These are phyloP conservation scores for Lagerstroemia speciosa DNA, from an alignment of 345 rosid species.

Conservation along the genomic window DNA sequence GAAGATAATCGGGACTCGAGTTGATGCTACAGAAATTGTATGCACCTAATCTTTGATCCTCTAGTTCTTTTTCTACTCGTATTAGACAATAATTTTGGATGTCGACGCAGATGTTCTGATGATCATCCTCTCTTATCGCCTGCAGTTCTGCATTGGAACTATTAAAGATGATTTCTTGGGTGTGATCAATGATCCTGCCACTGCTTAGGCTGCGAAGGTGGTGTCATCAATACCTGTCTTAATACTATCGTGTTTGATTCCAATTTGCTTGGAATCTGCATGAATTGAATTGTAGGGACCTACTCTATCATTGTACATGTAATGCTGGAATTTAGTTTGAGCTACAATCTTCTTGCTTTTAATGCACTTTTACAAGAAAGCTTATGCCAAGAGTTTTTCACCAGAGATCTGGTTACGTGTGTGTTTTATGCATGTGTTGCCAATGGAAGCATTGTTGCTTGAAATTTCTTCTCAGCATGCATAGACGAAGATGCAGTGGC, in stretches of 20 bases:
- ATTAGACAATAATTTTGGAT: not conserved
- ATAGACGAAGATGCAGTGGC: not conserved
- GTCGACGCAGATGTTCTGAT: not conserved
- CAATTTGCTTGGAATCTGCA: too few relatives aligned
- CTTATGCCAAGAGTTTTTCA: not conserved
- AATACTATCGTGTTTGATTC: not conserved
- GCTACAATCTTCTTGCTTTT: too few relatives aligned
- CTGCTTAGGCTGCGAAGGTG: slow-evolving; percentile 22
- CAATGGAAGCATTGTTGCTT: too few relatives aligned
- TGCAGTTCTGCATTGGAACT: slow-evolving; percentile 93
- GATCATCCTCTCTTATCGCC: not conserved
- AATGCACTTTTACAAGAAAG: not conserved
- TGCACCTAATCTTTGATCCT: slow-evolving; percentile 2
- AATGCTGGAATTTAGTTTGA: not conserved
- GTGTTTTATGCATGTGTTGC: too few relatives aligned
- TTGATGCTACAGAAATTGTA: slow-evolving; percentile 89
- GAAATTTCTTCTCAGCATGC: not conserved
- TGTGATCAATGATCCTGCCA: slow-evolving; percentile 78
- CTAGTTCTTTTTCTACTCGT: not conserved
- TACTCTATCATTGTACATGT: not conserved
- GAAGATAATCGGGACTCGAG: slow-evolving; percentile 28
- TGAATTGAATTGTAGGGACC: not conserved
- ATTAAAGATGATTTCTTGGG: slow-evolving; percentile 93
- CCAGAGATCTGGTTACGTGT: not conserved
- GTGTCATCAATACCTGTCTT: not conserved